Conservation (phyloP, 495 filamentous ascomycete species). For the Parmelia sp. region DNA sequence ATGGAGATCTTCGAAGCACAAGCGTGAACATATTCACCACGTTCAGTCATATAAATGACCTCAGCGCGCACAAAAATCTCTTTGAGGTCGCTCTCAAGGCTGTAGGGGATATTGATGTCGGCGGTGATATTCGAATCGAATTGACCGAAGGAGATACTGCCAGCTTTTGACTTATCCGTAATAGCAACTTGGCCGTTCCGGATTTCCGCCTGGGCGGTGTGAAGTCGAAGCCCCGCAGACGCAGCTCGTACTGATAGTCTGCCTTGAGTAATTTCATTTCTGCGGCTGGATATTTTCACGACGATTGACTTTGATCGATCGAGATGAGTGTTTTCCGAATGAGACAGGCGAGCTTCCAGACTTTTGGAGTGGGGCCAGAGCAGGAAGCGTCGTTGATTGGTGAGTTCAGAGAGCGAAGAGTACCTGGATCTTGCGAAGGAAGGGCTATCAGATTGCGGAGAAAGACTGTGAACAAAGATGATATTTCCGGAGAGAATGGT, state of each 20-base stretch:
- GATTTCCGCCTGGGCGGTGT: constrained; percentile 62
- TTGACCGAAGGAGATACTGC: constrained; percentile 57
- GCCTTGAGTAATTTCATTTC: constrained; percentile 63
- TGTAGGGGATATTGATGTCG: constrained; percentile 71
- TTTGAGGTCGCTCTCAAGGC: constrained; percentile 67
- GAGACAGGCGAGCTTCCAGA: constrained; percentile 16
- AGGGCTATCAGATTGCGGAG: constrained; percentile 9
- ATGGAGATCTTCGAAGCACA: constrained; percentile 59
- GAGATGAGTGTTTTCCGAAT: constrained; percentile 59
- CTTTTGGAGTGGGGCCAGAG: constrained; percentile 20
- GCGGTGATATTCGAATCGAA: constrained; percentile 46
- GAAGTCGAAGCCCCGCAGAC: constrained; percentile 79
- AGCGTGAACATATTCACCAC: constrained; percentile 63
- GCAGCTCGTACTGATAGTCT: constrained; percentile 71
- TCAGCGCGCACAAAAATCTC: constrained; percentile 72
- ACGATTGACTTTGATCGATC: constrained; percentile 71
- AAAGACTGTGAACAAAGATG: constrained; percentile 41
- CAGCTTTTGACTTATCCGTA: constrained; percentile 55
- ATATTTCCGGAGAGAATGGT: constrained; percentile 63
- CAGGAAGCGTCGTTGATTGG: constrained; percentile 10
- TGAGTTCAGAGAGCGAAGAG: neutral
- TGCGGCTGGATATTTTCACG: constrained; percentile 64
- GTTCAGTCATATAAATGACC: constrained; percentile 66
- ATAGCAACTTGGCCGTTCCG: constrained; percentile 48
- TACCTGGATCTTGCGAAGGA: neutral